phyloP scores from a whole-genome alignment of 2,329 filamentous ascomycete species.

The Fusarium citri region DNA sequence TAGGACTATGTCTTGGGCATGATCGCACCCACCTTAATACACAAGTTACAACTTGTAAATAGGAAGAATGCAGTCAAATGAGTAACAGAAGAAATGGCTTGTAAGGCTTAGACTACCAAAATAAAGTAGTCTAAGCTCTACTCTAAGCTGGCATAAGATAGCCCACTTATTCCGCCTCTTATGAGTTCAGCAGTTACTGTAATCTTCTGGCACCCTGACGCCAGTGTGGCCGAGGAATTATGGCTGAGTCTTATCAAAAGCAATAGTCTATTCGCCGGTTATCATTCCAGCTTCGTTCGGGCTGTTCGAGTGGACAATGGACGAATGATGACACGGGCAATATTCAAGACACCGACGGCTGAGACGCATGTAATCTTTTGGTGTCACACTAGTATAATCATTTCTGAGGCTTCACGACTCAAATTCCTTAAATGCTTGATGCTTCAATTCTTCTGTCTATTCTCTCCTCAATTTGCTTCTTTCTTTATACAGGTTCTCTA shows the following conservation, averaged over 20 bases:
- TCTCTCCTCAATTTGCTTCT: too few species aligned
- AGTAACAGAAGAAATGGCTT: too few species aligned
- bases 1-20: neutral
- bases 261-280: neutral
- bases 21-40: neutral
- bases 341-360: constrained; percentile 22
- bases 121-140: too few species aligned
- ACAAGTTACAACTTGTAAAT: neutral
- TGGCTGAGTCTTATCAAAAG: neutral
- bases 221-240: neutral
- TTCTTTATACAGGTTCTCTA: neutral
- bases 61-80: too few species aligned
- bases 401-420: neutral
- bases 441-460: neutral
- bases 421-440: neutral
- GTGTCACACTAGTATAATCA: neutral
- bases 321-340: constrained; percentile 9
- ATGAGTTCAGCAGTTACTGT: too few species aligned
- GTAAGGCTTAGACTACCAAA: neutral
- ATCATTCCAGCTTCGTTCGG: neutral
- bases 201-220: too few species aligned
- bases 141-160: too few species aligned
- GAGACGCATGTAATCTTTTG: constrained; percentile 1
- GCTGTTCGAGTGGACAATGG: neutral
- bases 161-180: too few species aligned